Evolutionary conservation across 1,284 basidiomycete genomes (phyloP).

Genomic region (Abortiporus biennis): DNA sequence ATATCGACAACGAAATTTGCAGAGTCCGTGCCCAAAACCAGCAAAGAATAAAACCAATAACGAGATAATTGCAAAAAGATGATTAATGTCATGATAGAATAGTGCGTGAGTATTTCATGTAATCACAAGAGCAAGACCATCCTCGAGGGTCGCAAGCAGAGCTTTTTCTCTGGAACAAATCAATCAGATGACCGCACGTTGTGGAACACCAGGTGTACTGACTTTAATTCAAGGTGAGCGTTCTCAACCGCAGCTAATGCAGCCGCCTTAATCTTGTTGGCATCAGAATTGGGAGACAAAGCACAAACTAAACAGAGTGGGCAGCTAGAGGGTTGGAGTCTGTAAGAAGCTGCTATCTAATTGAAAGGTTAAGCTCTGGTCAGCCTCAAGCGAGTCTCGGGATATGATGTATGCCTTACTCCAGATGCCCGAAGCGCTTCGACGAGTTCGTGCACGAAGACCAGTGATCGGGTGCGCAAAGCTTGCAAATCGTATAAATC

Average conservation of each 20-base stretch:
- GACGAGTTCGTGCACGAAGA: conserved; percentile 59
- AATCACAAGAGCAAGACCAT: conserved; percentile 51
- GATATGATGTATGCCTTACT: conserved; percentile 28
- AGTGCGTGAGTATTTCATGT: conserved; percentile 28
- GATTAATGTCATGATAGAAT: not conserved
- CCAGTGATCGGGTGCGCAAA: conserved; percentile 53
- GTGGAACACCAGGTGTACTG: conserved; percentile 14
- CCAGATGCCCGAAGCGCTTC: conserved; percentile 54
- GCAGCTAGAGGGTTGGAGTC: conserved; percentile 55
- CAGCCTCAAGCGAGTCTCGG: too few species aligned
- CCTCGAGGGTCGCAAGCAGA: conserved; percentile 43
- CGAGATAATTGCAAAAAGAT: conserved; percentile 5
- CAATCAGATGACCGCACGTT: not conserved
- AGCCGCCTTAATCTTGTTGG: conserved; percentile 34
- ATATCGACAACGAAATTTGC: not conserved
- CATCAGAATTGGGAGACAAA: conserved; percentile 34
- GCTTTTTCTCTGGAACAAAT: conserved; percentile 37
- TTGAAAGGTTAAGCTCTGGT: not conserved
- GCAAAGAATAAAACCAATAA: not conserved
- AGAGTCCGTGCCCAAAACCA: not conserved
- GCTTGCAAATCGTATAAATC: conserved; percentile 67
- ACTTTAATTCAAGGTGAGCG: conserved; percentile 41
- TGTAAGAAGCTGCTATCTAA: conserved; percentile 56
- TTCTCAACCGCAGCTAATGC: conserved; percentile 40
- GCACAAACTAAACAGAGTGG: conserved; percentile 51